Evolutionary conservation across 1,284 basidiomycete species (phyloP).

Genomic region (Phenoliferia sp.): DNA sequence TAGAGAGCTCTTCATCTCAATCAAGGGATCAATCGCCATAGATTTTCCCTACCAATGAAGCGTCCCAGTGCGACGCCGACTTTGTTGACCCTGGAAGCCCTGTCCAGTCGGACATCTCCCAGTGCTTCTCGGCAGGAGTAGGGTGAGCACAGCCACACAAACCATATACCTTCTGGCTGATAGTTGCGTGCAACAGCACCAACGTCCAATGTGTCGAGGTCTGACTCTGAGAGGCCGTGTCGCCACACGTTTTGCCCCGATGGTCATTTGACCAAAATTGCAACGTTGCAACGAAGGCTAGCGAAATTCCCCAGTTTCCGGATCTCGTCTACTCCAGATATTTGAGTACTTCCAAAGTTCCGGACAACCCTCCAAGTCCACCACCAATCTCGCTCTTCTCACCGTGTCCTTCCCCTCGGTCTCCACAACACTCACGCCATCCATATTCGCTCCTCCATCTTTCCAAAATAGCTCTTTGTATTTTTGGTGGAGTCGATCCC

Average conservation of each 20-base stretch:
- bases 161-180: no score
- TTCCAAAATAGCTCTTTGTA: neutral
- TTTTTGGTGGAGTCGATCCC: neutral
- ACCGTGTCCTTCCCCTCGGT: neutral
- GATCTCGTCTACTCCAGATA: slow-evolving; percentile 2
- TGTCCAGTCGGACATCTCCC: no score
- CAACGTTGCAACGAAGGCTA: neutral
- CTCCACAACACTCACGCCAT: neutral
- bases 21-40: no score
- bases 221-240: no score
- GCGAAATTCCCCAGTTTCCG: slow-evolving; percentile 1
- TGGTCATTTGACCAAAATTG: neutral
- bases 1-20: no score
- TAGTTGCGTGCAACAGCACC: no score
- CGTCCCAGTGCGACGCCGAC: no score
- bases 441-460: slow-evolving; percentile 1
- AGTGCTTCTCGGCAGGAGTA: no score
- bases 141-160: no score
- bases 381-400: neutral
- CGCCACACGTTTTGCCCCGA: neutral
- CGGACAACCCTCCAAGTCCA: slow-evolving; percentile 3
- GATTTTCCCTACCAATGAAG: no score
- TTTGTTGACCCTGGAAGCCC: no score
- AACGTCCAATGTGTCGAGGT: no score
- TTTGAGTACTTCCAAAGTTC: slow-evolving; percentile 4